Percentiles rank a stretch among this genome's conserved stretches.
Conservation (phyloP, 805 yeast species). For the Starmera dryadoides region DNA sequence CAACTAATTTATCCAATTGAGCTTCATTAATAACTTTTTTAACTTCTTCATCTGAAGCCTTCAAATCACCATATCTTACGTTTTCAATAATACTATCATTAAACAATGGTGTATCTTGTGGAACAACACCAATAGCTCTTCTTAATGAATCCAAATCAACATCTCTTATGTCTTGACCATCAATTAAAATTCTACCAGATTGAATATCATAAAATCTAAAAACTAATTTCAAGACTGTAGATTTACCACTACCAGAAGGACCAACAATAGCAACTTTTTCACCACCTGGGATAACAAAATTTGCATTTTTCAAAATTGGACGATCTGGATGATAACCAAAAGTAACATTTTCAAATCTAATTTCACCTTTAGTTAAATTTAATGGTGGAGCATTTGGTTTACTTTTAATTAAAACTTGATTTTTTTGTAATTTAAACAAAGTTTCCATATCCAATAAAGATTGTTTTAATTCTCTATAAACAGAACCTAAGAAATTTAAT, state of each 20-base stretch:
- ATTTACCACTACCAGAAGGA: conserved; percentile 93
- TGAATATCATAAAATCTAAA: conserved; percentile 86
- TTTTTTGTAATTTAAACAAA: conserved; percentile 74
- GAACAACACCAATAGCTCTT: conserved; percentile 79
- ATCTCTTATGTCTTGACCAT: conserved; percentile 79
- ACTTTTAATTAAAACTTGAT: conserved; percentile 60
- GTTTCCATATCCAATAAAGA: conserved; percentile 94
- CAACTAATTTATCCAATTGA: conserved; percentile 53
- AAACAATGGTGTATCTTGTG: conserved; percentile 95
- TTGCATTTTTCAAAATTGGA: conserved; percentile 73
- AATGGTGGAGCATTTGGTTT: conserved; percentile 57
- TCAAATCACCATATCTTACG: conserved; percentile 75
- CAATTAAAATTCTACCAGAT: conserved; percentile 71
- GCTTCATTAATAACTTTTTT: conserved; percentile 58
- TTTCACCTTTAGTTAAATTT: conserved; percentile 50
- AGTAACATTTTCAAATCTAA: conserved; percentile 81
- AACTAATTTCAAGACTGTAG: conserved; percentile 75
- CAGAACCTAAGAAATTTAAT: conserved; percentile 88
- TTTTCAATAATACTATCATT: conserved; percentile 87
- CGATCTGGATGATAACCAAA: conserved; percentile 90
- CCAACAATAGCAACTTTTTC: conserved; percentile 91
- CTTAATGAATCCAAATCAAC: conserved; percentile 74
- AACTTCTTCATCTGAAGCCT: conserved; percentile 70
- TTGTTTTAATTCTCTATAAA: conserved; percentile 90
- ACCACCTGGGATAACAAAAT: conserved; percentile 87